Conservation (phyloP, 2,329 filamentous ascomycete species). For the Septoria petroselini region DNA sequence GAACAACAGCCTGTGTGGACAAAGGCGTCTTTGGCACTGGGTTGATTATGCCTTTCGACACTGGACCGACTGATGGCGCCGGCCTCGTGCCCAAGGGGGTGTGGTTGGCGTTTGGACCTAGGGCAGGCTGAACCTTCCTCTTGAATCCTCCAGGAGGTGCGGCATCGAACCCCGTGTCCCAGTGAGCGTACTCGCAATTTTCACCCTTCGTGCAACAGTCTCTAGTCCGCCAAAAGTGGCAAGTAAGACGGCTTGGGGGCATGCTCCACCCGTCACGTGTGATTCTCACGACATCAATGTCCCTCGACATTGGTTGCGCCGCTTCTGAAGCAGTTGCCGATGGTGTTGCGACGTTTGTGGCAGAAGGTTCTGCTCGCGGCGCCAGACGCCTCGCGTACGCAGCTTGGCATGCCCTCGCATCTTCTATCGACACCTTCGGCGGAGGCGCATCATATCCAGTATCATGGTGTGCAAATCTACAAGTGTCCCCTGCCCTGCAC, state of each 20-base stretch:
- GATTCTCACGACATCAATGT: not conserved
- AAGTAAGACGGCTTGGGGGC: constrained; percentile 15
- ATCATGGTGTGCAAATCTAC: constrained; percentile 29
- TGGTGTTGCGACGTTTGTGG: not conserved
- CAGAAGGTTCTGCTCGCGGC: not conserved
- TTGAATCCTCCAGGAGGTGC: constrained; percentile 14
- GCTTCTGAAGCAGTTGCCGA: not conserved
- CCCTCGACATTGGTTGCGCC: constrained; percentile 11
- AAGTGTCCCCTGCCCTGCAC: constrained; percentile 17
- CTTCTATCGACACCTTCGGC: constrained; percentile 3
- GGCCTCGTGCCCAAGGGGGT: not conserved
- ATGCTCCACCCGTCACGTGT: not conserved
- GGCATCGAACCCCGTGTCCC: constrained; percentile 23
- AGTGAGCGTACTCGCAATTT: constrained; percentile 24
- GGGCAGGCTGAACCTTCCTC: not conserved
- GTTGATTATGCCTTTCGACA: no score
- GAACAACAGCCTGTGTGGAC: no score
- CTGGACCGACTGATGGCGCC: not conserved
- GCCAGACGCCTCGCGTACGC: not conserved
- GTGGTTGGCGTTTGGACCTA: constrained; percentile 3
- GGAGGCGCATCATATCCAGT: constrained; percentile 18
- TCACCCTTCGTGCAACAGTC: constrained; percentile 18
- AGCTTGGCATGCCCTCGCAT: constrained; percentile 3
- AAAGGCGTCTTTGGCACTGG: no score
- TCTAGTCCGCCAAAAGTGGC: constrained; percentile 23